Evolutionary conservation across 495 filamentous ascomycete genomes (phyloP), one percentile per base, ranked within the genome.

Genomic region (Penicillium tannophilum): DNA sequence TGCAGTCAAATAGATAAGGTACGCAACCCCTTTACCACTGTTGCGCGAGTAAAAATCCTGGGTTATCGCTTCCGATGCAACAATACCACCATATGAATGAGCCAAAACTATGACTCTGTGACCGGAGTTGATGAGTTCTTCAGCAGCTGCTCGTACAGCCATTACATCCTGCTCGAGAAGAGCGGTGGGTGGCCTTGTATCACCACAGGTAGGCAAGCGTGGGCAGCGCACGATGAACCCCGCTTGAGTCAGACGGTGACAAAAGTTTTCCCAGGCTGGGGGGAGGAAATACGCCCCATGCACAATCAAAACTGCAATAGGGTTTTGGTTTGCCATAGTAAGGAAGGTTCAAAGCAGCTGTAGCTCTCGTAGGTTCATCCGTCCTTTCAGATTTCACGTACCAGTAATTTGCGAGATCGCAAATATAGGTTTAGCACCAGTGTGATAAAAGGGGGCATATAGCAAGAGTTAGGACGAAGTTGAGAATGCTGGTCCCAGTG

Each of bases 51-150:
- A 62, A 24, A 62, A 44, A 31, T 57, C 50, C 19, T 28, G 31
- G 3, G 28, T 49, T 11, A 62, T 58, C 8, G 60, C 60, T 16
- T 62, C 55, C 24, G 54, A 58, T 1, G 60, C 54, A 17, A 62
- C 60, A 11, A 58, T 54, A 8, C 60, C 60, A 14, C 60, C 60
- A n/a, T 62, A 62, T 33, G 55, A 58, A 31, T 62, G 60, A 17
- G 60, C 60, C n/a, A 62, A 24, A 20, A 62, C 60, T 11, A 64
- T 24, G n/a, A 64, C 48, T 1, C 6, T 28, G 36, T 61, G 52
- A 6, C 52, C 52, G 12, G 48, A 4, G 31, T 52, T 46, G 23
- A 56, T 52, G 23, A 64, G 57, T 3, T 60, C 54, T 45, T 56
- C 8, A 2, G 54, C 54, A 12, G 47, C 54, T 47, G 47, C 19